Evolutionary conservation across 2,329 filamentous ascomycete species (phyloP).

Genomic region (Blumeria hordei): DNA sequence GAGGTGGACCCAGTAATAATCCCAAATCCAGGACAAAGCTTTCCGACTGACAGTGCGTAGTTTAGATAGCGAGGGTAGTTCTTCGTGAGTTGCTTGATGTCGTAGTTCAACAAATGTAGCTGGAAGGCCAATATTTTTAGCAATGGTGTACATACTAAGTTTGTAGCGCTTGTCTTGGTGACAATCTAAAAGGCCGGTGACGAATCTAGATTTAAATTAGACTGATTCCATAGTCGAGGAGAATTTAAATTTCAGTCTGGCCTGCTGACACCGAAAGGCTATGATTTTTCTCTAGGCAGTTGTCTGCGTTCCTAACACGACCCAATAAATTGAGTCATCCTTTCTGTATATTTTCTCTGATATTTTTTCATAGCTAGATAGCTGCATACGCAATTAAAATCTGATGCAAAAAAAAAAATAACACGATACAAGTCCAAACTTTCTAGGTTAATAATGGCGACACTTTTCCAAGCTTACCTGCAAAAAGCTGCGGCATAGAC

Average conservation of each 20-base stretch:
- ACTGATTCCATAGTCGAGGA: background rate
- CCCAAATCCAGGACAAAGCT: constrained; percentile 68
- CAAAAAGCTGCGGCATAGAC: constrained; percentile 54
- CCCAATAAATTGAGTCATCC: too few species aligned
- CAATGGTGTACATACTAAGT: constrained; percentile 49
- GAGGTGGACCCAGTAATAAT: constrained; percentile 53
- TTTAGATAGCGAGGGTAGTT: constrained; percentile 51
- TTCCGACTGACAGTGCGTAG: constrained; percentile 44
- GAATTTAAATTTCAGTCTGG: too few species aligned
- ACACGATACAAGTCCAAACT: background rate
- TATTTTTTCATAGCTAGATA: too few species aligned
- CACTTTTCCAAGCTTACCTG: constrained; percentile 24
- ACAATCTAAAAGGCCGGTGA: constrained; percentile 56
- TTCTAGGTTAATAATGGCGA: too few species aligned
- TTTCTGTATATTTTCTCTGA: too few species aligned
- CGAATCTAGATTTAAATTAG: constrained; percentile 28
- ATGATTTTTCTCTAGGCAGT: too few species aligned
- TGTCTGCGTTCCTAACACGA: background rate
- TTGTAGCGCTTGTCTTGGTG: constrained; percentile 42
- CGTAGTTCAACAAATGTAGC: constrained; percentile 70
- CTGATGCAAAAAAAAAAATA: background rate
- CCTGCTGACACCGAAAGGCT: too few species aligned
- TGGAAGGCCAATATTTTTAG: constrained; percentile 42
- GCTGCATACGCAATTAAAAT: too few species aligned
- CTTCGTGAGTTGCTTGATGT: constrained; percentile 77